These are phyloP conservation scores for Penicillium daleae DNA, from an alignment of 495 filamentous ascomycete species.

Conservation along the genomic window DNA sequence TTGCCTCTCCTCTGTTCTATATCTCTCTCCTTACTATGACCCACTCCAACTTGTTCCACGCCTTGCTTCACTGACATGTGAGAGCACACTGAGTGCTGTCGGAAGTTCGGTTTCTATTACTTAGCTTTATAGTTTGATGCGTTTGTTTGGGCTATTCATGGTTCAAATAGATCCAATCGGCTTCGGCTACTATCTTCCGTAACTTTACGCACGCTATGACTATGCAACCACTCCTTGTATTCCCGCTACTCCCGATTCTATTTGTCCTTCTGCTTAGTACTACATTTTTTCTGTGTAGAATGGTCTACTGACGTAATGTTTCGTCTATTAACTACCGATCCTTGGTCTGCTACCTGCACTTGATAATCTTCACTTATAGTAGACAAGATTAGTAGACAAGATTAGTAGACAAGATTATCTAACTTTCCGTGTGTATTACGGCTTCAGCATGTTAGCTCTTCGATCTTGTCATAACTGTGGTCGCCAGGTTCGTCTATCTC, in stretches of 20 bases:
- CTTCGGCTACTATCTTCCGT: conserved; percentile 3
- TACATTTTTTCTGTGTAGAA: not conserved
- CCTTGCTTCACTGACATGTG: not conserved
- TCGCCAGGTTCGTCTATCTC: not conserved
- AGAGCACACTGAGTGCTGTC: not conserved
- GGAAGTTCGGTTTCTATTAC: not conserved
- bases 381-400: not conserved
- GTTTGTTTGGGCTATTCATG: not conserved
- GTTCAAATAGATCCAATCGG: conserved; percentile 4
- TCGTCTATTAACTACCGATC: not conserved
- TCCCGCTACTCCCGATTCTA: not conserved
- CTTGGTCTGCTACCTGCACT: not conserved
- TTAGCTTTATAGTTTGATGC: not conserved
- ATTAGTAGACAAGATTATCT: not conserved
- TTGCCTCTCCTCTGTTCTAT: not conserved
- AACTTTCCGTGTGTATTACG: not conserved
- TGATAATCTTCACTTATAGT: not conserved
- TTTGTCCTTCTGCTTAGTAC: not conserved
- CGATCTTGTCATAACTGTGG: not conserved
- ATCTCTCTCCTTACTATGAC: too few species aligned
- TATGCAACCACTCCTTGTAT: not conserved
- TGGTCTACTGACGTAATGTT: not conserved
- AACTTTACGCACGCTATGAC: not conserved
- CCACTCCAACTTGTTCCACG: too few species aligned
- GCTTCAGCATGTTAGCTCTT: not conserved